Evolutionary conservation across 306 rosid genomes (phyloP).

Genomic region (Purshia tridentata): DNA sequence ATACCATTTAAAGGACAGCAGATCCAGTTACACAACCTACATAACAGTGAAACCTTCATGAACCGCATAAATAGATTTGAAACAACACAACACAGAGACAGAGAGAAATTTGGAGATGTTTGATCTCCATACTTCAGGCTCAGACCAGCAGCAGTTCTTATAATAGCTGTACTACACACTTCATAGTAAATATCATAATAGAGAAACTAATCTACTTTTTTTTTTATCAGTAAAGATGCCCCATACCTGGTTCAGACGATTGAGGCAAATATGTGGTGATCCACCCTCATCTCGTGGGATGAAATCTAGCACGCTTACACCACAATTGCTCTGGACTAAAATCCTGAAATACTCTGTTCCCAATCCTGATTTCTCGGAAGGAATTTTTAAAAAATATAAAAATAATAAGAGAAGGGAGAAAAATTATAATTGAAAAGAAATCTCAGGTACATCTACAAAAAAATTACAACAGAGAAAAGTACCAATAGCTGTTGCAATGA

Average conservation of each 20-base stretch:
- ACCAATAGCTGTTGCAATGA: slow-evolving; percentile 90
- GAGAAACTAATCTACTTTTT: neutral
- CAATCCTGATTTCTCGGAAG: slow-evolving; percentile 48
- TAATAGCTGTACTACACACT: neutral
- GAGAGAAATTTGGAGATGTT: neutral
- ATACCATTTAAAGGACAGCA: slow-evolving; percentile 30
- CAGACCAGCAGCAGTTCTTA: neutral
- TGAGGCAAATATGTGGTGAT: slow-evolving; percentile 71
- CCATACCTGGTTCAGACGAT: slow-evolving; percentile 86
- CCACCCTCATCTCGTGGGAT: slow-evolving; percentile 68
- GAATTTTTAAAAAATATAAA: neutral
- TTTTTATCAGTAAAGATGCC: slow-evolving; percentile 2
- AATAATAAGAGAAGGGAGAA: neutral
- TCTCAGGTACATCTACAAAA: neutral
- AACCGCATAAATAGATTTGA: neutral
- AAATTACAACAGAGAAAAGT: slow-evolving; percentile 31
- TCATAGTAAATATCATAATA: neutral
- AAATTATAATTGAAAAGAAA: slow-evolving; percentile 13
- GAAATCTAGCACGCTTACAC: slow-evolving; percentile 89
- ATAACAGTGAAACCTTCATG: slow-evolving; percentile 12
- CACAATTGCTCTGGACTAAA: slow-evolving; percentile 94
- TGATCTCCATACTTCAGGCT: neutral
- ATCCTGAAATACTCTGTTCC: slow-evolving; percentile 79
- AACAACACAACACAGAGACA: neutral
- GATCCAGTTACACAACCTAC: slow-evolving; percentile 23